phyloP scores from a whole-genome alignment of 2,329 filamentous ascomycete species.

The Colletotrichum echinochloae region DNA sequence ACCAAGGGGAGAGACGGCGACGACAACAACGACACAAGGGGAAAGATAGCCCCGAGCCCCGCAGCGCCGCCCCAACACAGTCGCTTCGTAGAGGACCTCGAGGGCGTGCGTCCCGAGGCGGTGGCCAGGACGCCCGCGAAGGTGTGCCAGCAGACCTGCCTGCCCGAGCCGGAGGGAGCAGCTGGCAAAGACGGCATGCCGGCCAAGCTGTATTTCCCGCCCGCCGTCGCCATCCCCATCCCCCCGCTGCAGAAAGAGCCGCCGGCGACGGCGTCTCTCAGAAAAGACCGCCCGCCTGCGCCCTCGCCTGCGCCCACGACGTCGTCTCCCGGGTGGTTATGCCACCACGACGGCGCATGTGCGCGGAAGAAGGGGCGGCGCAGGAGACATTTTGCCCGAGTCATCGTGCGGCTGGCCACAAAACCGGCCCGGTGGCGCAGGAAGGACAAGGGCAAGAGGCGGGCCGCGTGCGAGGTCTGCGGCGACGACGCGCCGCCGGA shows the following conservation, averaged over 20 bases:
- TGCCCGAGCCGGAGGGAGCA: neutral
- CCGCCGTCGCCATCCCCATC: neutral
- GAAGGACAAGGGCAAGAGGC: conserved; percentile 2
- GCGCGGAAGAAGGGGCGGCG: neutral
- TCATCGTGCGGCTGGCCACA: neutral
- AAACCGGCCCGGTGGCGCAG: neutral
- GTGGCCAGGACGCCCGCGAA: neutral
- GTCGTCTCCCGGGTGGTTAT: neutral
- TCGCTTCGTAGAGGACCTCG: conserved; percentile 8
- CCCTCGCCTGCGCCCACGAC: neutral
- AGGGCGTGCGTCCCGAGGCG: neutral
- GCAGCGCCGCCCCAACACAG: neutral
- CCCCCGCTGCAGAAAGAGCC: neutral
- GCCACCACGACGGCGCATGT: conserved; percentile 14
- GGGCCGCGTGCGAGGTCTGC: conserved; percentile 4
- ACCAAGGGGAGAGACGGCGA: too few relatives aligned
- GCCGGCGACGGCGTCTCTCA: neutral
- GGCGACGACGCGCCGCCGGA: neutral
- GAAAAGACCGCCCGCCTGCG: too few relatives aligned
- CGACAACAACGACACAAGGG: neutral
- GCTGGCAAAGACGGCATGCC: neutral
- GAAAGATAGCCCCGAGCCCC: too few relatives aligned
- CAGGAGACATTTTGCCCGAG: neutral
- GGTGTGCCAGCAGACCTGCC: neutral
- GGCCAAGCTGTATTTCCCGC: neutral